Conservation (phyloP, 2,329 filamentous ascomycete species). For the Byssochlamys sp. region DNA sequence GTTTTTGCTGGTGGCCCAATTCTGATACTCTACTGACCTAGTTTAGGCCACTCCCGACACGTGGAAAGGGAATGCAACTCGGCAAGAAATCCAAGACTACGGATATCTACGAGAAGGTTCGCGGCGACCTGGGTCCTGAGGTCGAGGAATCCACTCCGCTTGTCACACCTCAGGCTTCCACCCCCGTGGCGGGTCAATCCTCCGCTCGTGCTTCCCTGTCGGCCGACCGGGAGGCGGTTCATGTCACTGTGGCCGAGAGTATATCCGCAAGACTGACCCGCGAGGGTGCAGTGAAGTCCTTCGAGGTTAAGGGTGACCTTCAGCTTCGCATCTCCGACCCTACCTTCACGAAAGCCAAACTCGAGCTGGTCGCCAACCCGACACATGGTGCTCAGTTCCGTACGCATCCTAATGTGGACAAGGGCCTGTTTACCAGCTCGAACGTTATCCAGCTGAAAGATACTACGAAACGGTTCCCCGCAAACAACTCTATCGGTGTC, state of each 20-base stretch:
- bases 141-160: conserved; percentile 64
- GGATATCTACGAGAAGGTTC: conserved; percentile 92
- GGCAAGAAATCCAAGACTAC: conserved; percentile 98
- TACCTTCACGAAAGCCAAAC: conserved; percentile 81
- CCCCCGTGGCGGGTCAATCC: conserved; percentile 43
- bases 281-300: conserved; percentile 75
- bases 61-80: conserved; percentile 97
- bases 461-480: conserved; percentile 75
- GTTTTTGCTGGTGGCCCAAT: conserved; percentile 16
- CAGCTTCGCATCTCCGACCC: conserved; percentile 83
- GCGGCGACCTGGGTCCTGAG: conserved; percentile 80
- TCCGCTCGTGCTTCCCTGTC: conserved; percentile 55
- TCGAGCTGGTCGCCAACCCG: conserved; percentile 65
- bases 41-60: conserved; percentile 50
- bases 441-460: conserved; percentile 88
- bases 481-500: conserved; percentile 87
- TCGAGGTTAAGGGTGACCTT: conserved; percentile 84
- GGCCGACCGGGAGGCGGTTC: conserved; percentile 71
- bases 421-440: conserved; percentile 68
- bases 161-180: conserved; percentile 49
- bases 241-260: conserved; percentile 78
- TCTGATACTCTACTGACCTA: conserved; percentile 26
- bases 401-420: conserved; percentile 94
- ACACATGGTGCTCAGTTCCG: conserved; percentile 83
- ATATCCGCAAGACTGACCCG: conserved; percentile 81